These are phyloP conservation scores for Zygosaccharomyces siamensis DNA, from an alignment of 805 yeast species.

Conservation along the genomic window DNA sequence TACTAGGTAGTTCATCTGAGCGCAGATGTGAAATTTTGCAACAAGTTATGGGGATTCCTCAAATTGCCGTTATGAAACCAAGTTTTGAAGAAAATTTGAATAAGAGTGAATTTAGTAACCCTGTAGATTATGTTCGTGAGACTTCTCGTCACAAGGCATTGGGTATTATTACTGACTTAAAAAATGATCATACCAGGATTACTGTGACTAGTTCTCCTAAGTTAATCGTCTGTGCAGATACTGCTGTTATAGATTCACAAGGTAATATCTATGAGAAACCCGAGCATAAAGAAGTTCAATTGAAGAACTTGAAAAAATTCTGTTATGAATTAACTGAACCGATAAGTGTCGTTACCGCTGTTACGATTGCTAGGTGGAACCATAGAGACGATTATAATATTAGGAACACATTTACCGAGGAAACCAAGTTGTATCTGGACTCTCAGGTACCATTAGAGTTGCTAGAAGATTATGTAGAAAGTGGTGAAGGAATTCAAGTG, in stretches of 20 bases:
- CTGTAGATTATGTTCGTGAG: constrained; percentile 50
- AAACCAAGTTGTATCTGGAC: constrained; percentile 41
- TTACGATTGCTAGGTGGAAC: constrained; percentile 39
- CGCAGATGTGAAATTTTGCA: constrained; percentile 67
- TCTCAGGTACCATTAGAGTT: constrained; percentile 47
- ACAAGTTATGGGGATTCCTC: constrained; percentile 47
- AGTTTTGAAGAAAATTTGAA: constrained; percentile 72
- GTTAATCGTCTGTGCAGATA: constrained; percentile 67
- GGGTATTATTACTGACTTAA: constrained; percentile 49
- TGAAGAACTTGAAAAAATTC: constrained; percentile 42
- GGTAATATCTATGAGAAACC: constrained; percentile 80
- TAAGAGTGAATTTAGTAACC: constrained; percentile 37
- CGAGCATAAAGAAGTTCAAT: constrained; percentile 44
- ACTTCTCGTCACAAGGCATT: constrained; percentile 68
- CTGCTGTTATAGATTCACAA: constrained; percentile 55
- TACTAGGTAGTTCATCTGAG: constrained; percentile 83
- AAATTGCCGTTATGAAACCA: constrained; percentile 51
- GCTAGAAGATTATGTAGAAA: constrained; percentile 55
- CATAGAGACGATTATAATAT: constrained; percentile 7
- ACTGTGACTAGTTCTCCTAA: constrained; percentile 16
- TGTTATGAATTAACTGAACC: constrained; percentile 45
- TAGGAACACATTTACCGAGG: constrained; percentile 37
- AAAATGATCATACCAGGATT: not conserved
- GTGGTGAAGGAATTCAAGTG: constrained; percentile 71
- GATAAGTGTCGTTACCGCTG: constrained; percentile 51